A percentile compares a stretch with the other conserved stretches of the same genome.
phyloP scores from a whole-genome alignment of 495 filamentous ascomycete species.

The Hypoxylon intermedium region DNA sequence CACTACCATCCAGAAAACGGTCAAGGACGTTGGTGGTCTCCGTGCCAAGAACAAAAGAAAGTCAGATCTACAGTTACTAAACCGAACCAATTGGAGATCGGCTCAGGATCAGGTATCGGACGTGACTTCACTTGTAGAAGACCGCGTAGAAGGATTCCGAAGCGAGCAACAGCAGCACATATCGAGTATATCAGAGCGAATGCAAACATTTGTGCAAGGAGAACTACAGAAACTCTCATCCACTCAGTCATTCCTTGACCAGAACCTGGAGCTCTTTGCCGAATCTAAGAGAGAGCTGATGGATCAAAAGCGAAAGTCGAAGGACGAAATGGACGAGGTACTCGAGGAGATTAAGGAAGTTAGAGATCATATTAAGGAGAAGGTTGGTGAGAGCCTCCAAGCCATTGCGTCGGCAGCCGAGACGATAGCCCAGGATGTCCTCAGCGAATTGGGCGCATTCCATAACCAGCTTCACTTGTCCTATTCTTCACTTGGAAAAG shows the following conservation, averaged over 20 bases:
- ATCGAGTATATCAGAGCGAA: constrained; percentile 67
- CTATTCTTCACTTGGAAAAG: constrained; percentile 85
- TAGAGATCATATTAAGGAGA: constrained; percentile 82
- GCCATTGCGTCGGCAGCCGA: constrained; percentile 85
- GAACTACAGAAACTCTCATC: constrained; percentile 73
- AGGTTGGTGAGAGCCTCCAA: constrained; percentile 84
- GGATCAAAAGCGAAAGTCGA: constrained; percentile 70
- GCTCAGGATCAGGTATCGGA: constrained; percentile 76
- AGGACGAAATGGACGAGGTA: constrained; percentile 87
- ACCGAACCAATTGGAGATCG: constrained; percentile 77
- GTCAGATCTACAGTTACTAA: constrained; percentile 78
- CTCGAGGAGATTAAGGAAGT: constrained; percentile 90
- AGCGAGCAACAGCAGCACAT: constrained; percentile 72
- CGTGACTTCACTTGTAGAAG: constrained; percentile 77
- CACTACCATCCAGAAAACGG: constrained; percentile 73
- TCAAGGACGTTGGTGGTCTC: constrained; percentile 78
- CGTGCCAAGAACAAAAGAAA: constrained; percentile 84
- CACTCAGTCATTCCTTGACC: constrained; percentile 71
- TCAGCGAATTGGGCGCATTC: constrained; percentile 81
- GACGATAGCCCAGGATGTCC: constrained; percentile 88
- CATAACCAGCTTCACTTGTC: constrained; percentile 84
- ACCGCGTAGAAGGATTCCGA: constrained; percentile 71
- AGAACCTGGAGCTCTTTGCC: constrained; percentile 69
- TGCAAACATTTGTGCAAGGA: constrained; percentile 73
- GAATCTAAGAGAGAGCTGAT: constrained; percentile 70